Conservation (phyloP, 2,329 filamentous ascomycete species). For the Fusarium sp. region DNA sequence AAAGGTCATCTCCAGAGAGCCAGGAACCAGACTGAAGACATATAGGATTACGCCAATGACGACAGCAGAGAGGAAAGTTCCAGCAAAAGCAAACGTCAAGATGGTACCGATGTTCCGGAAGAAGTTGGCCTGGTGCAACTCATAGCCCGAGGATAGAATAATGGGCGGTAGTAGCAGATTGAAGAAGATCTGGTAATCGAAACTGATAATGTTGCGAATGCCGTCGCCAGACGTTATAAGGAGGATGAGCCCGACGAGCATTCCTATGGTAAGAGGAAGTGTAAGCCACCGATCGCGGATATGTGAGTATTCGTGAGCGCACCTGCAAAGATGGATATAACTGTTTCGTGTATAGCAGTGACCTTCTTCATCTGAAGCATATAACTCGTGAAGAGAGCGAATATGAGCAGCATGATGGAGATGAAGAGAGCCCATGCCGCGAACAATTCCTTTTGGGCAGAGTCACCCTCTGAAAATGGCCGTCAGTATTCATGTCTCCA, state of each 20-base stretch:
- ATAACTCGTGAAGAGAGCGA: conserved; percentile 97
- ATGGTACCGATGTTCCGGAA: conserved; percentile 98
- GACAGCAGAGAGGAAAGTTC: conserved; percentile 97
- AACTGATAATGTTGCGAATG: conserved; percentile 91
- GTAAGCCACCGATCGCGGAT: conserved; percentile 43
- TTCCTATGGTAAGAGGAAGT: conserved; percentile 69
- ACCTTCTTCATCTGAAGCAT: conserved; percentile 96
- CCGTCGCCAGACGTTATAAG: conserved; percentile 80
- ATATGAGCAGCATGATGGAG: conserved; percentile 91
- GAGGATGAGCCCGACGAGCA: conserved; percentile 93
- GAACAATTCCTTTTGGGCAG: conserved; percentile 92
- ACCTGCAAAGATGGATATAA: conserved; percentile 98
- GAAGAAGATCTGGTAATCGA: conserved; percentile 99
- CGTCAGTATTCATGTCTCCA: conserved; percentile 36
- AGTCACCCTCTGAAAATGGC: conserved; percentile 73
- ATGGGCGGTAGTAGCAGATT: conserved; percentile 98
- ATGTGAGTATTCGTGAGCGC: conserved; percentile 1
- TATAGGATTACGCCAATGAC: conserved; percentile 91
- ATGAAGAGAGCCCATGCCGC: conserved; percentile 98
- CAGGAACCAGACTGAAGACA: conserved; percentile 87
- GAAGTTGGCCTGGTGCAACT: conserved; percentile 98
- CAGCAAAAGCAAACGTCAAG: conserved; percentile 95
- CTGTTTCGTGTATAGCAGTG: conserved; percentile 97
- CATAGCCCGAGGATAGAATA: conserved; percentile 96
- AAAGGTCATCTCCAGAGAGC: conserved; percentile 87